Evolutionary conservation across 257 asterid species (phyloP).

Genomic region (Penstemon davidsonii): DNA sequence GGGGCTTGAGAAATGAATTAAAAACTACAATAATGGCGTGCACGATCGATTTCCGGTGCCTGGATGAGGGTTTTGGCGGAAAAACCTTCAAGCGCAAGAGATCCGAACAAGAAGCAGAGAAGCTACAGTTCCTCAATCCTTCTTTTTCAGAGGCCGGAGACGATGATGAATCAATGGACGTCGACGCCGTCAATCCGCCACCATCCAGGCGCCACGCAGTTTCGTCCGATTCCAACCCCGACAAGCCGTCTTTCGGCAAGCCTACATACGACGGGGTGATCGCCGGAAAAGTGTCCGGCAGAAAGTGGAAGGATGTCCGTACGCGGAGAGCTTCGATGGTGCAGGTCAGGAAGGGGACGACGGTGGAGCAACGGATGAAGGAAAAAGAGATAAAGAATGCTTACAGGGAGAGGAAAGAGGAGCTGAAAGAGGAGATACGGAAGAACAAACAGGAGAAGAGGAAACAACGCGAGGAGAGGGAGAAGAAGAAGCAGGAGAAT

Average conservation of each 20-base stretch:
- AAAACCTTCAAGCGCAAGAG: constrained; percentile 91
- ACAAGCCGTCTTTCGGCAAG: constrained; percentile 57
- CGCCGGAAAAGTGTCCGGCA: constrained; percentile 79
- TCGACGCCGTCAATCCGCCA: constrained; percentile 32
- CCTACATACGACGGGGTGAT: constrained; percentile 89
- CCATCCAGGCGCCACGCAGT: constrained; percentile 70
- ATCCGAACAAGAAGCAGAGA: constrained; percentile 51
- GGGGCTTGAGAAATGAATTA: no score
- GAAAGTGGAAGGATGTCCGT: constrained; percentile 88
- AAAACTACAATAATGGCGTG: constrained; percentile 64
- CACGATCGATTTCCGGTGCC: constrained; percentile 75
- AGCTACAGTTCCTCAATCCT: constrained; percentile 19
- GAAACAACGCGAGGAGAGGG: constrained; percentile 66
- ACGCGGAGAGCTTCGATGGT: constrained; percentile 68
- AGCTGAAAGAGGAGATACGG: constrained; percentile 78
- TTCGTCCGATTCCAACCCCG: constrained; percentile 51
- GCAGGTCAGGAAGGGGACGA: constrained; percentile 55
- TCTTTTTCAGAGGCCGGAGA: neutral
- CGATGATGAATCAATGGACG: constrained; percentile 36
- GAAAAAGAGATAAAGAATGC: constrained; percentile 80
- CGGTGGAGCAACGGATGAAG: constrained; percentile 56
- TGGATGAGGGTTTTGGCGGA: constrained; percentile 93
- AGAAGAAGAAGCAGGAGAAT: constrained; percentile 78
- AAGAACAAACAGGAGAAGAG: constrained; percentile 72
- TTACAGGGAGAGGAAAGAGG: constrained; percentile 61